Evolutionary conservation across 768 basidiomycete species (phyloP).

Genomic region (Auricularia cornea): DNA sequence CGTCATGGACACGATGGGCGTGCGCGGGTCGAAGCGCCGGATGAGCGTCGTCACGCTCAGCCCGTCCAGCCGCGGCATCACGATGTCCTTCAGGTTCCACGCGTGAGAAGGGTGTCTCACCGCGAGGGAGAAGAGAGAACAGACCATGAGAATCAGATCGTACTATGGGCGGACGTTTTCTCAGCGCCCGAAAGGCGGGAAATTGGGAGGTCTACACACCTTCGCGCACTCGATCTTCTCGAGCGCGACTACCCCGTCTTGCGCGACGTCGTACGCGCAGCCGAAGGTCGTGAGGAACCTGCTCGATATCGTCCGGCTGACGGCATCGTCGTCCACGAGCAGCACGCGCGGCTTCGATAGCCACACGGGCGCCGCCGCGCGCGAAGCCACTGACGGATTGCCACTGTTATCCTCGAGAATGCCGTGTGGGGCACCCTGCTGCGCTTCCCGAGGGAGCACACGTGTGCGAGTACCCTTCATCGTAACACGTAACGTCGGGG

Average conservation of each 20-base stretch:
- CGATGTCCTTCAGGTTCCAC: conserved; percentile 61
- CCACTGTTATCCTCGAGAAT: too few relatives aligned
- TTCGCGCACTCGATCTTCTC: conserved; percentile 59
- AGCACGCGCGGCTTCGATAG: conserved; percentile 59
- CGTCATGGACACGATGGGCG: conserved; percentile 98
- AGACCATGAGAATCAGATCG: conserved; percentile 89
- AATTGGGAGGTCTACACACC: conserved; percentile 53
- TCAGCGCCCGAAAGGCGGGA: too few relatives aligned
- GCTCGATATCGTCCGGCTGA: conserved; percentile 78
- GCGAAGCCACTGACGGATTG: too few relatives aligned
- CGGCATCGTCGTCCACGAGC: conserved; percentile 92
- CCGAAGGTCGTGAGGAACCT: conserved; percentile 96
- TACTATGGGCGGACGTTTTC: conserved; percentile 38
- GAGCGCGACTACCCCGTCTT: conserved; percentile 87
- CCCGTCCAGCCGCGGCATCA: conserved; percentile 79
- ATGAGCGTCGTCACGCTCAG: conserved; percentile 88
- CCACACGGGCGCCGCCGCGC: too few relatives aligned
- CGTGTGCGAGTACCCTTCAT: too few relatives aligned
- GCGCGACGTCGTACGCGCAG: conserved; percentile 88
- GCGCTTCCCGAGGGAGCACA: too few relatives aligned
- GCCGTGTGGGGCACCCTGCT: too few relatives aligned
- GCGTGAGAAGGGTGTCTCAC: background rate
- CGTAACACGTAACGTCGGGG: too few relatives aligned
- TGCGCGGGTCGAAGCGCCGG: conserved; percentile 88
- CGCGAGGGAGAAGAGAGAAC: conserved; percentile 17